phyloP scores from a whole-genome alignment of 169 alveolate genomes.

The Perkinsus olseni region DNA sequence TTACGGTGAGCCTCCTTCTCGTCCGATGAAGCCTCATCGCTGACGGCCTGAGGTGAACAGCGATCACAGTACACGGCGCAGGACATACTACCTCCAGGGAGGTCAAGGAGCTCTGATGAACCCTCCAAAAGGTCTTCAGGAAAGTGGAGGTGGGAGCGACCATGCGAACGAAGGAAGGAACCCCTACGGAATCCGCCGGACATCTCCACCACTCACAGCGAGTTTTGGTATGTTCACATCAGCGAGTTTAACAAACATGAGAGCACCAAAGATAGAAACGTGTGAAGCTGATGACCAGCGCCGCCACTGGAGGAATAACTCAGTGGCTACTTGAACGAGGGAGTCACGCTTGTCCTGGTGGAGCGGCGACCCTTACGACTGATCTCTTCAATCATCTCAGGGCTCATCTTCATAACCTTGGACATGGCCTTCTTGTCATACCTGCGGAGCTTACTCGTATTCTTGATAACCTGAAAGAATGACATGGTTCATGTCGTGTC shows the following conservation, averaged over 20 bases:
- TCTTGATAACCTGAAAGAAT: not conserved
- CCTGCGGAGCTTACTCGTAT: not conserved
- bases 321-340: not conserved
- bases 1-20: not conserved
- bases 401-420: not conserved
- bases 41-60: not conserved
- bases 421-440: conserved; percentile 3
- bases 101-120: not conserved
- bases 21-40: not conserved
- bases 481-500: not conserved
- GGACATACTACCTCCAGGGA: not conserved
- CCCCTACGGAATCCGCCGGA: not conserved
- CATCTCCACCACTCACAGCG: not conserved
- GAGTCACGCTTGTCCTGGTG: not conserved
- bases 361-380: not conserved
- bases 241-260: no score
- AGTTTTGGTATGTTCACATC: no score
- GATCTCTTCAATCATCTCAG: not conserved
- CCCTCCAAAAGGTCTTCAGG: not conserved
- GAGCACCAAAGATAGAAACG: not conserved
- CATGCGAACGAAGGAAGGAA: not conserved
- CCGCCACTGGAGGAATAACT: not conserved
- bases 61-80: not conserved
- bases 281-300: not conserved
- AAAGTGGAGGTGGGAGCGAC: not conserved